Evolutionary conservation across 164 flowering plant genomes (phyloP).

Genomic region (Liquidambar formosana): DNA sequence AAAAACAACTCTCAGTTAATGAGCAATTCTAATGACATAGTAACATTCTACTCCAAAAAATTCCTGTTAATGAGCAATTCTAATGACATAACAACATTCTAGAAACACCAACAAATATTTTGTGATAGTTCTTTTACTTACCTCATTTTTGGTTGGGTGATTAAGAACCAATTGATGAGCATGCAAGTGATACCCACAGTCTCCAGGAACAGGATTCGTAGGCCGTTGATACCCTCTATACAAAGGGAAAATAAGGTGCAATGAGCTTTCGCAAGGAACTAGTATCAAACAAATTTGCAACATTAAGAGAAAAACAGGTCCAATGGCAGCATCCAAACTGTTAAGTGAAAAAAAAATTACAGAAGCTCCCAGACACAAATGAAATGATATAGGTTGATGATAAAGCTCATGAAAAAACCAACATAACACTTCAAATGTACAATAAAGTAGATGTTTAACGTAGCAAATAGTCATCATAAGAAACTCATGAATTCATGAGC

Average conservation of each 20-base stretch:
- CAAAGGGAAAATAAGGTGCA: conserved; percentile 4
- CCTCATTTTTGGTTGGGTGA: conserved; percentile 79
- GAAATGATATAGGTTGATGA: too few relatives aligned
- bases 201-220: conserved; percentile 86
- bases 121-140: conserved; percentile 14
- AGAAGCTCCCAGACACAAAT: too few relatives aligned
- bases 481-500: too few relatives aligned
- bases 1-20: too few relatives aligned
- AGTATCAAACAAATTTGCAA: too few relatives aligned
- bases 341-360: too few relatives aligned
- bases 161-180: conserved; percentile 65
- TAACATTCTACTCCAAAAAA: neutral
- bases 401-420: too few relatives aligned
- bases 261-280: too few relatives aligned
- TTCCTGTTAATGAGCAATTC: neutral
- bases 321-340: neutral
- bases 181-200: conserved; percentile 91
- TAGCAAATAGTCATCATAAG: too few relatives aligned
- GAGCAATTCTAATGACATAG: neutral
- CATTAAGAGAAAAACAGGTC: neutral
- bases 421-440: too few relatives aligned
- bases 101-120: neutral
- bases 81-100: neutral
- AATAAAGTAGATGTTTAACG: too few relatives aligned
- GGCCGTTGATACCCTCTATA: conserved; percentile 79